Base-by-base conservation (phyloP, 257 asterid species). In the Anisodus acutangulus region DNA sequence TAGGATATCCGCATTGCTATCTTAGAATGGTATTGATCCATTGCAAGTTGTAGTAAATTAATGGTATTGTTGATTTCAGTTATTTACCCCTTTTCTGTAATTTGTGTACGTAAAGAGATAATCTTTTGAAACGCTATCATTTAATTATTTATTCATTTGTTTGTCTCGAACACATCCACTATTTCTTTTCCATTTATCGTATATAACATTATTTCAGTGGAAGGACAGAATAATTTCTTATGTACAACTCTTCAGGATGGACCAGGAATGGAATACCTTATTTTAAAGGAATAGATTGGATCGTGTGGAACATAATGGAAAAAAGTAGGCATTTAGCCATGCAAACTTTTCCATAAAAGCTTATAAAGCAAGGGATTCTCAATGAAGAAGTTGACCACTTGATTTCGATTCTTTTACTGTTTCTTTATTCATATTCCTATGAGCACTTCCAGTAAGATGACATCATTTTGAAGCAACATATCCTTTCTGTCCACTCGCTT, bases 111-210 rank as follows among this genome's bases (percentile, higher is more conserved):
- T 76, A 51, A 78, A 78, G 19, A 26, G 13, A 49, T 31, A 0
- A 53, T 78, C 81, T 78, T 26, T 78, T 53, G 49, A 53, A 78
- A 13, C 10, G 64, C 26, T 53, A 3, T 35, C 49, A 78, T 78
- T 78, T 53, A 53, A 78, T 53, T 31, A 78, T 78, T 53, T 78
- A 53, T 78, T 78, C 47, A 78, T 78, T 53, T 54, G 47, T 78
- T 53, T 68, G 11, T 51, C 49, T 26, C 11, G 0, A 47, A 13
- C 22, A 26, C 47, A 51, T 9, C 66, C 66, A 7, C 8, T 22
- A 0, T 12, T 12, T 22, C 7, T 4, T 76, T 76, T 53, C 15
- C 31, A 76, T 5, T 26, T 51, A n/a, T 19, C 2, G 64, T 59
- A 59, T 17, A 6, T 59, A 4, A 5, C 31, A 3, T 51, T 31